Conservation (phyloP, 257 asterid genomes). For the Solanum neorickii region DNA sequence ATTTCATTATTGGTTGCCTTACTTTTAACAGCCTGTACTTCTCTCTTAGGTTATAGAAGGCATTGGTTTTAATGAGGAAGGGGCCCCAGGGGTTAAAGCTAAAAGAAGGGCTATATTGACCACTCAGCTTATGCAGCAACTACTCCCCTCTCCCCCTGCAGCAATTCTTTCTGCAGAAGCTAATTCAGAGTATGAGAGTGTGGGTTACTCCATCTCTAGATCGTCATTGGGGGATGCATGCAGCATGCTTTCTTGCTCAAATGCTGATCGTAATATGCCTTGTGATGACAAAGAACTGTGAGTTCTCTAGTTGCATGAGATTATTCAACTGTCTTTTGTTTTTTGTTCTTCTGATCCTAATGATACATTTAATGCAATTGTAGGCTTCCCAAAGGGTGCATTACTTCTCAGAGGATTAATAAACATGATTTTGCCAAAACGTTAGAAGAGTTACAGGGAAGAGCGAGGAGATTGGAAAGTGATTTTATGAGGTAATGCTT, state of each 20-base stretch:
- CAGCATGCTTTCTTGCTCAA: not conserved
- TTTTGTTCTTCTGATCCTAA: not conserved
- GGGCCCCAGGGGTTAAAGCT: not conserved
- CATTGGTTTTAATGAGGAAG: not conserved
- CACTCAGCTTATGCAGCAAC: constrained; percentile 15
- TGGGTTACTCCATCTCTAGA: constrained; percentile 6
- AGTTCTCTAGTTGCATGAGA: not conserved
- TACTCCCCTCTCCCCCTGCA: constrained; percentile 6
- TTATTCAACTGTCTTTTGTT: not conserved
- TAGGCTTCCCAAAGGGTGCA: constrained; percentile 26
- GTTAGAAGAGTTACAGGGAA: constrained; percentile 32
- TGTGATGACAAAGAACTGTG: not conserved
- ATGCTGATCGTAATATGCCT: not conserved
- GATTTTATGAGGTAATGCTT: constrained; percentile 53
- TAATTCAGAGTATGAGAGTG: constrained; percentile 3
- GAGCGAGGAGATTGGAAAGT: constrained; percentile 47
- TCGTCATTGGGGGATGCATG: constrained; percentile 11
- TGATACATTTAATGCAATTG: not conserved
- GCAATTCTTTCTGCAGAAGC: constrained; percentile 4
- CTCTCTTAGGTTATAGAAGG: constrained; percentile 2
- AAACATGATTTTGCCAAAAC: constrained; percentile 21
- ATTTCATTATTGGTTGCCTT: not conserved
- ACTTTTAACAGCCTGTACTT: constrained; percentile 30
- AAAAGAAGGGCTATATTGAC: constrained; percentile 4
- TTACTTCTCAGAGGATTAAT: constrained; percentile 19